Evolutionary conservation across 805 yeast species (phyloP), one percentile per base, ranked within the genome.

Genomic region (Scheffersomyces amazonensis): DNA sequence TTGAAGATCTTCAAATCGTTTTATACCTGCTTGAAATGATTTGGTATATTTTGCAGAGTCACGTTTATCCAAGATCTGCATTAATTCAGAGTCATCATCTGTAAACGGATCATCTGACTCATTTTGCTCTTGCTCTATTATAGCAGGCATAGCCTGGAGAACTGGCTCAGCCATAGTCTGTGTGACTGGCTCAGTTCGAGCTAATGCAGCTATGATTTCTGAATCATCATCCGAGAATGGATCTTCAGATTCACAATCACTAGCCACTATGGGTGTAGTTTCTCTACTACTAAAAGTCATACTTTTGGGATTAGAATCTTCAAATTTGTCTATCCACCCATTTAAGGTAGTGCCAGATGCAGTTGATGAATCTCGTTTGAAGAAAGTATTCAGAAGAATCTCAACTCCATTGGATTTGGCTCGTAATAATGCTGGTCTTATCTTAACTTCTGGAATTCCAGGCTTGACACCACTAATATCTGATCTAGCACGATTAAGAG

Each of bases 401-500:
- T 37, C 49, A 24, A 48, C 39, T 21, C 64, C 71, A 35, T 60
- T 51, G 0, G 75, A 64, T 40, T 63, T 67, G 17, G 73, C 52
- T 37, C 76, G 58, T 31, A 42, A 41, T 9, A 73, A 47, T 11
- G 64, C 51, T 2, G 74, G 74, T n/a, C n/a, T n/a, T n/a, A n/a
- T n/a, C 8, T 68, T 54, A 35, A 40, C 46, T 46, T 42, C 33
- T 57, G 56, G 23, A 31, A 24, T 35, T 19, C 8, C 3, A 32
- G 12, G 16, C 35, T 27, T 29, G 54, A 42, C 55, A 13, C 45
- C 44, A 4, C 55, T 50, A 4, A 55, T 39, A 24, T 66, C 70
- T 2, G 69, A 63, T 4, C 48, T 45, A 2, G 71, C 54, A 35
- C 71, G 55, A n/a, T 59, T 54, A 32, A 62, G 39, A 6, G 40